Evolutionary conservation across 371 early-diverging fungal species (phyloP).

Genomic region (Mucor mucedo): DNA sequence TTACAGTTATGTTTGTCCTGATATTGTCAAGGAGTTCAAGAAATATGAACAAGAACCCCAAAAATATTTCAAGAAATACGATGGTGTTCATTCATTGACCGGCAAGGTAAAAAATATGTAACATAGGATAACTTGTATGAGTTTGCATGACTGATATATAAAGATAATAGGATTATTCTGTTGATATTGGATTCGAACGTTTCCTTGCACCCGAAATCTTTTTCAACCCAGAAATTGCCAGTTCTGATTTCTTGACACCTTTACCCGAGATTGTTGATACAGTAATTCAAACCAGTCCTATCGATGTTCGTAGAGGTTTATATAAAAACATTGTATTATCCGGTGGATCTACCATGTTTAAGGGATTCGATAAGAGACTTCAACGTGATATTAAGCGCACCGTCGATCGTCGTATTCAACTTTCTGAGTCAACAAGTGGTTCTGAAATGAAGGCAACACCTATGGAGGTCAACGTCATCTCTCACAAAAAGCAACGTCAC

Average conservation of each 20-base stretch:
- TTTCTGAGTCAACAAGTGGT: conserved; percentile 75
- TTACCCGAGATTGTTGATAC: conserved; percentile 95
- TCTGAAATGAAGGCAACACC: conserved; percentile 67
- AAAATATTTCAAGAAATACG: conserved; percentile 86
- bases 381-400: conserved; percentile 93
- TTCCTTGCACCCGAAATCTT: conserved; percentile 98
- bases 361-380: conserved; percentile 93
- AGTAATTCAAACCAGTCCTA: conserved; percentile 95
- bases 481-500: conserved; percentile 97
- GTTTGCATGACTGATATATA: neutral
- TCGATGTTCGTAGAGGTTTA: conserved; percentile 95
- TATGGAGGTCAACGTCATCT: conserved; percentile 95
- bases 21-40: conserved; percentile 95
- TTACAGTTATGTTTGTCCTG: conserved; percentile 95
- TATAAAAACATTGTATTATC: conserved; percentile 98
- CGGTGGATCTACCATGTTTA: conserved; percentile 98
- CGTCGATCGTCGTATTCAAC: conserved; percentile 81
- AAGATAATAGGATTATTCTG: conserved; percentile 71
- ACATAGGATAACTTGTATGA: neutral
- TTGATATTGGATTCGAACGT: conserved; percentile 97
- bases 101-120: conserved; percentile 64
- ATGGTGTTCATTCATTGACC: conserved; percentile 85
- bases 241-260: conserved; percentile 95
- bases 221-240: conserved; percentile 97
- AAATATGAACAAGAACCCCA: conserved; percentile 90